Evolutionary conservation across 1,139 yeast species (phyloP).

Genomic region (Suhomyces terraborum): DNA sequence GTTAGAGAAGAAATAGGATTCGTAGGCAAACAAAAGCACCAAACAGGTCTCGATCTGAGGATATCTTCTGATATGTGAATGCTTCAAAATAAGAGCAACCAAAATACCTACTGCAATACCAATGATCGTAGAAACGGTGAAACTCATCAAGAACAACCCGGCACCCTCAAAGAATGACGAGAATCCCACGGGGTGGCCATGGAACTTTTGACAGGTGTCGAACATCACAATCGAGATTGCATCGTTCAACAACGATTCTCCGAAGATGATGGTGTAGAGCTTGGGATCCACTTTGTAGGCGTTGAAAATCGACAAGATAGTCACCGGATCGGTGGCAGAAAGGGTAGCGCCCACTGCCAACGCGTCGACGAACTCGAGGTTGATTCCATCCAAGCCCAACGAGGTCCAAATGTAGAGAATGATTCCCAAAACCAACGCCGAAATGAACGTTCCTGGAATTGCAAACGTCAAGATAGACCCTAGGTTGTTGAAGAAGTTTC

Average conservation of each 20-base stretch:
- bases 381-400: slow-evolving; percentile 83
- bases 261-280: slow-evolving; percentile 92
- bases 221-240: slow-evolving; percentile 99
- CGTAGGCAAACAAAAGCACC: slow-evolving; percentile 88
- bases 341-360: slow-evolving; percentile 96
- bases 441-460: slow-evolving; percentile 93
- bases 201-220: slow-evolving; percentile 96
- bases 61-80: slow-evolving; percentile 87
- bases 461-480: slow-evolving; percentile 94
- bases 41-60: slow-evolving; percentile 97
- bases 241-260: slow-evolving; percentile 92
- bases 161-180: slow-evolving; percentile 89
- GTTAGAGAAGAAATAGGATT: slow-evolving; percentile 94
- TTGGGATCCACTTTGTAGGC: slow-evolving; percentile 98
- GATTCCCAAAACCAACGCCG: slow-evolving; percentile 85
- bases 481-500: slow-evolving; percentile 87
- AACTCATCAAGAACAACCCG: slow-evolving; percentile 90
- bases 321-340: slow-evolving; percentile 98
- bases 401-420: slow-evolving; percentile 89
- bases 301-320: slow-evolving; percentile 92
- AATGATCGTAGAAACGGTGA: slow-evolving; percentile 87
- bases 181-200: slow-evolving; percentile 75
- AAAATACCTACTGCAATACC: slow-evolving; percentile 86
- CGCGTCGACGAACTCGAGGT: slow-evolving; percentile 92
- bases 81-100: slow-evolving; percentile 87